phyloP scores from a whole-genome alignment of 140 eudicot genomes.

The Artemisia princeps region DNA sequence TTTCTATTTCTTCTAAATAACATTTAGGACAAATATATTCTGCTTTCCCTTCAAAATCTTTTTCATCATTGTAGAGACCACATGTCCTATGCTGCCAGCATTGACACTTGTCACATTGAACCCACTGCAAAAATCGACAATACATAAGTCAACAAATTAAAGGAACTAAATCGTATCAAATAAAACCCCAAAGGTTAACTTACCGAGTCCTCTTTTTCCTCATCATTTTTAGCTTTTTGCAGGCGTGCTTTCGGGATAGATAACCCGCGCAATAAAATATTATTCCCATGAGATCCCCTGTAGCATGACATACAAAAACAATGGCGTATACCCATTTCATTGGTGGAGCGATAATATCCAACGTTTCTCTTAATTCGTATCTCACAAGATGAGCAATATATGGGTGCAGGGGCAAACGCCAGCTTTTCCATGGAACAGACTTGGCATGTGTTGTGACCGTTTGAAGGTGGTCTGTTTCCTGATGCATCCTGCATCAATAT shows the following conservation, averaged over 20 bases:
- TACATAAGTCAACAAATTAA: neutral
- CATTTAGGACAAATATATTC: conserved; percentile 75
- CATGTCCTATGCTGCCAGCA: conserved; percentile 86
- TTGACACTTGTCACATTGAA: conserved; percentile 74
- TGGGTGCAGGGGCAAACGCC: conserved; percentile 51
- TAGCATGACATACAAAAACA: conserved; percentile 55
- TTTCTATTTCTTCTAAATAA: conserved; percentile 47
- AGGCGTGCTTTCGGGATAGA: conserved; percentile 43
- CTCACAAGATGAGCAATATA: conserved; percentile 57
- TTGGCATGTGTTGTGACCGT: conserved; percentile 53
- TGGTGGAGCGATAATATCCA: conserved; percentile 39
- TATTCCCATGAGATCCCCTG: conserved; percentile 41
- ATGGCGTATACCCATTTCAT: conserved; percentile 28
- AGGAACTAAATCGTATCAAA: conserved; percentile 14
- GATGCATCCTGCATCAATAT: conserved; percentile 28
- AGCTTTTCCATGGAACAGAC: conserved; percentile 53
- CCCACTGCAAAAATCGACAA: conserved; percentile 62
- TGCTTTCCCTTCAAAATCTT: conserved; percentile 51
- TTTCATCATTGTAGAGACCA: conserved; percentile 60
- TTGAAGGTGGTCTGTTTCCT: conserved; percentile 26
- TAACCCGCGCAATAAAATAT: conserved; percentile 37
- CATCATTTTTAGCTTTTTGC: conserved; percentile 38
- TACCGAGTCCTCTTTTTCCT: conserved; percentile 57
- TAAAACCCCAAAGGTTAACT: conserved; percentile 22
- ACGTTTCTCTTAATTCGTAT: conserved; percentile 42